A percentile compares a stretch with the other conserved stretches of the same genome.
These are phyloP conservation scores for Botrytis pseudocinerea DNA, from an alignment of 2,329 filamentous ascomycete genomes.

Conservation along the genomic window DNA sequence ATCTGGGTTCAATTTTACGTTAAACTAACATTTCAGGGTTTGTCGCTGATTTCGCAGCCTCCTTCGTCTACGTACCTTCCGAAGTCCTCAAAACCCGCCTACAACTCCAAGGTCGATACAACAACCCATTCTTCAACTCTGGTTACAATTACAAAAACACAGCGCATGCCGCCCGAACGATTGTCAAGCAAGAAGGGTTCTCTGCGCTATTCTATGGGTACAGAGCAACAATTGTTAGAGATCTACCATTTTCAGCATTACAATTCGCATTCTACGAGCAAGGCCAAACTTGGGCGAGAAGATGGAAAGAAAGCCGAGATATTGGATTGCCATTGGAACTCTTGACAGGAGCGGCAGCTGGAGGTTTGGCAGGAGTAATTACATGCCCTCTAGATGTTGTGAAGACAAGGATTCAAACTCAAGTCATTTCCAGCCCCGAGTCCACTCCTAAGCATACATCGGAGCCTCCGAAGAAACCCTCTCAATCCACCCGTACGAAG, in stretches of 20 bases:
- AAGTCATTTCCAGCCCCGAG: slow-evolving; percentile 58
- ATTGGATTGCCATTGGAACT: slow-evolving; percentile 86
- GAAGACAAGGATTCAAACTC: slow-evolving; percentile 94
- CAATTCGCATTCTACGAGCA: slow-evolving; percentile 99
- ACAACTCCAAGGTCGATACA: slow-evolving; percentile 90
- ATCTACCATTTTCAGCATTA: slow-evolving; percentile 91
- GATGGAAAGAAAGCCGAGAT: slow-evolving; percentile 76
- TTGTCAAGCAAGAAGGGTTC: slow-evolving; percentile 78
- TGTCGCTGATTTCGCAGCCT: slow-evolving; percentile 87
- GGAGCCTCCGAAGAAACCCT: slow-evolving; percentile 18
- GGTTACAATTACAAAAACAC: slow-evolving; percentile 96
- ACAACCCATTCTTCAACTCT: slow-evolving; percentile 90
- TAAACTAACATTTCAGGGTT: slow-evolving; percentile 61
- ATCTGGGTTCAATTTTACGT: not conserved
- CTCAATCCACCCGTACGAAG: slow-evolving; percentile 30
- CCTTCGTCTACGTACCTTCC: slow-evolving; percentile 91
- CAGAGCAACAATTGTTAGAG: slow-evolving; percentile 90
- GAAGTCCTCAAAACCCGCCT: slow-evolving; percentile 97
- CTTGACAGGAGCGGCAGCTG: slow-evolving; percentile 83
- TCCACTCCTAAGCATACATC: slow-evolving; percentile 34
- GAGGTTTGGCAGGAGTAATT: slow-evolving; percentile 88
- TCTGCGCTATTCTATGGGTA: slow-evolving; percentile 93
- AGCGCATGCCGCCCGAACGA: slow-evolving; percentile 80
- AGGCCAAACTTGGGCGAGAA: slow-evolving; percentile 77
- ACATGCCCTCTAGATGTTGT: slow-evolving; percentile 97